phyloP scores from a whole-genome alignment of 2,329 filamentous ascomycete genomes.

The Pyrenochaeta sp. region DNA sequence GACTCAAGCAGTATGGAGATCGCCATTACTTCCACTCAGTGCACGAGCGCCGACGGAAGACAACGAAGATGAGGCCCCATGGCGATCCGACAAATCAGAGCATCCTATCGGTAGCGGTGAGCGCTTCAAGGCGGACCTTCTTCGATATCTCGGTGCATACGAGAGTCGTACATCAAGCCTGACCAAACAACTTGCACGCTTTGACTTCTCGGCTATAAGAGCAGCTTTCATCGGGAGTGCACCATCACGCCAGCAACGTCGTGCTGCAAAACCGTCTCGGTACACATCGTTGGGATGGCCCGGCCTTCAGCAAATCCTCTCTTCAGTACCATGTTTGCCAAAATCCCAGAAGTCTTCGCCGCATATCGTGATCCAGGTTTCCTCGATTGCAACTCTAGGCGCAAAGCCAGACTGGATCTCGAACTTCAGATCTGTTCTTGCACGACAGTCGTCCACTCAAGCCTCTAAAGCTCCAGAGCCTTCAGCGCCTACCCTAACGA shows the following conservation, averaged over 20 bases:
- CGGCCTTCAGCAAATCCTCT: conserved; percentile 68
- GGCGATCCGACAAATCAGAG: no score
- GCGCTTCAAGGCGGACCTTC: conserved; percentile 77
- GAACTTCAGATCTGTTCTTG: conserved; percentile 54
- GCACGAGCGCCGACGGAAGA: no score
- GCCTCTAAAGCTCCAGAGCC: neutral
- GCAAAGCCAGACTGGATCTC: conserved; percentile 75
- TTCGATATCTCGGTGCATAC: conserved; percentile 76
- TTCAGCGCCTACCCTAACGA: conserved; percentile 3
- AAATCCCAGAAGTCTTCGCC: conserved; percentile 34
- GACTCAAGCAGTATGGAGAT: conserved; percentile 83
- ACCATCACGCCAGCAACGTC: conserved; percentile 69
- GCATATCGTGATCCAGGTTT: conserved; percentile 69
- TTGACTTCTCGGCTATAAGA: conserved; percentile 74
- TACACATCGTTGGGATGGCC: conserved; percentile 79
- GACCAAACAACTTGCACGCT: conserved; percentile 62
- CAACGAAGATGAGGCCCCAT: no score
- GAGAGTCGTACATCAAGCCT: conserved; percentile 65
- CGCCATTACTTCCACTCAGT: conserved; percentile 72
- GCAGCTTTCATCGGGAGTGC: conserved; percentile 81
- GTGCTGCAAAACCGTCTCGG: conserved; percentile 50
- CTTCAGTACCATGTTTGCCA: conserved; percentile 50
- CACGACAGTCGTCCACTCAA: conserved; percentile 10
- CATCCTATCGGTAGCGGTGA: conserved; percentile 65
- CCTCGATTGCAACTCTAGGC: conserved; percentile 82